A percentile compares a stretch with the other conserved stretches of the same genome.
phyloP scores from a whole-genome alignment of 768 basidiomycete species.

The Boletus barrowsii region DNA sequence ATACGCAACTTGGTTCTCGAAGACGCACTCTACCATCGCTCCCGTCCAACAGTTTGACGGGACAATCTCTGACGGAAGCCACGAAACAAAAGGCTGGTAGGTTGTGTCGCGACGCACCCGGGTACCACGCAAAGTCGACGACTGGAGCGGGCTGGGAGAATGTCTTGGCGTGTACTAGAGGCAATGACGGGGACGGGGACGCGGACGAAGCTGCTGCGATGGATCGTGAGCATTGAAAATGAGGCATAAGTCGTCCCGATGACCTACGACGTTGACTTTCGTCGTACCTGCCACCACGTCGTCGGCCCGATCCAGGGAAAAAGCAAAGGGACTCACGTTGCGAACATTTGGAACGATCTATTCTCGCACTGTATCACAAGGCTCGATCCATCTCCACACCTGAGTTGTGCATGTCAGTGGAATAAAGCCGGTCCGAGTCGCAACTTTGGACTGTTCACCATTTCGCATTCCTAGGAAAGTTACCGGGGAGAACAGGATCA shows the following conservation, averaged over 20 bases:
- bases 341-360: constrained; percentile 54
- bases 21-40: constrained; percentile 63
- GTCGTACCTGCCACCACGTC: background rate
- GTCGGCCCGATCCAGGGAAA: background rate
- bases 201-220: background rate
- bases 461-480: constrained; percentile 55
- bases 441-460: constrained; percentile 39
- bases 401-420: constrained; percentile 25
- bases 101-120: constrained; percentile 57
- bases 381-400: constrained; percentile 74
- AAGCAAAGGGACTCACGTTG: constrained; percentile 35
- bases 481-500: constrained; percentile 30
- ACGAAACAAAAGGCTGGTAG: constrained; percentile 78
- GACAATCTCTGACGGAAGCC: constrained; percentile 78
- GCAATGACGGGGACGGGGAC: background rate
- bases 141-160: constrained; percentile 65
- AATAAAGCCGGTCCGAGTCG: background rate
- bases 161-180: constrained; percentile 18
- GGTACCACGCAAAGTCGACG: constrained; percentile 84
- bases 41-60: constrained; percentile 83
- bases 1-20: background rate
- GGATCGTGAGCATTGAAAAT: background rate
- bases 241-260: background rate
- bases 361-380: constrained; percentile 73
- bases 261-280: background rate